Conservation (phyloP, 208 protist genomes). For the Porcisia deanei region DNA sequence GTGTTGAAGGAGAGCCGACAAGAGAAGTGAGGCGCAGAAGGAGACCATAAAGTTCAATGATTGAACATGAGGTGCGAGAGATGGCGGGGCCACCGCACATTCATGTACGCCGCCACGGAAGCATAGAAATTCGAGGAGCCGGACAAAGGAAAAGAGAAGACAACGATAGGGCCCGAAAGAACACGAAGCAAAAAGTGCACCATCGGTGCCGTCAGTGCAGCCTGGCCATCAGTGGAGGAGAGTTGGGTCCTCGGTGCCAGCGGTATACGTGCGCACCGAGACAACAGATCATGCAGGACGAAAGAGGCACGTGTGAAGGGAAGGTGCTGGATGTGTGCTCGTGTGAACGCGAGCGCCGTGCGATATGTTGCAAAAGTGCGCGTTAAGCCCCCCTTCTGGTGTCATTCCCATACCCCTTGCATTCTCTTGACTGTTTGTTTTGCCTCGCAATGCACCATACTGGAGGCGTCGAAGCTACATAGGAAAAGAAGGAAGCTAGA, state of each 20-base stretch:
- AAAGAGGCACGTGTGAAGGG: neutral
- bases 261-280: neutral
- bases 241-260: neutral
- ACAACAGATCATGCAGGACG: neutral
- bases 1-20: neutral
- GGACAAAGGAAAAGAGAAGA: neutral
- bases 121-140: neutral
- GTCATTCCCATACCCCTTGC: too few relatives aligned
- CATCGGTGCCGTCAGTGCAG: neutral
- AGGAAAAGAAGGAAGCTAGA: neutral
- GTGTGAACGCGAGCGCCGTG: neutral
- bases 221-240: neutral
- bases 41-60: neutral
- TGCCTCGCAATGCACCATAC: neutral
- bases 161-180: neutral
- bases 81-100: neutral
- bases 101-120: neutral
- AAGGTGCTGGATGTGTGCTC: too few relatives aligned
- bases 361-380: neutral
- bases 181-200: neutral
- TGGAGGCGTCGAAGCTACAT: neutral
- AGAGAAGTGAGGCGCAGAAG: neutral
- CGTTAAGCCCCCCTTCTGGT: neutral
- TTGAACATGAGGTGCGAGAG: neutral
- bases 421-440: neutral